Base-by-base conservation (phyloP, 345 rosid species). In the Aurinia saxatilis region DNA sequence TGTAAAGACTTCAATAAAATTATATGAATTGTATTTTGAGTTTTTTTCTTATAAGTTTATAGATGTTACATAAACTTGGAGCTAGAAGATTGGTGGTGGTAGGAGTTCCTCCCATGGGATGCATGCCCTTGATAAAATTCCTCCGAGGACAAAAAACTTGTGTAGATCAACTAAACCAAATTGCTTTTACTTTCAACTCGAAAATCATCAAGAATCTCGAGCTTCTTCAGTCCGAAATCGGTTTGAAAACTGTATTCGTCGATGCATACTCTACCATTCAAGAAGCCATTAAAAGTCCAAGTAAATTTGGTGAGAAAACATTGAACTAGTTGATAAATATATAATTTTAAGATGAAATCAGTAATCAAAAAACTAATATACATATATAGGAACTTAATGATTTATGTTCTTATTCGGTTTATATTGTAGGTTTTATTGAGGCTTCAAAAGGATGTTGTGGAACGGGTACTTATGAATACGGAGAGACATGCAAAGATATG, bases 101-200 rank as follows among this genome's bases (percentile, higher is more conserved):
- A 6, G 98, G 98, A 51, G 80, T 91, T 19, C 96, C 95, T 27
- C 96, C 96, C 1, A 30, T 91, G 59, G 98, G 98, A 7, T 91
- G 98, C 70, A 75, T 91, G 87, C 98, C 96, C 16, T 48, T 88
- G 6, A 82, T 86, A 0, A 86, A 72, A 78, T 84, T 90, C 6
- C 57, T 88, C 18, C 59, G 7, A 72, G 75, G 61, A 65, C 66
- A 77, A 64, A 57, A 63, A 7, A 72, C 65, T 3, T 88, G 98
- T 11, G 77, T 79, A 8, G 81, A 77, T 41, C 65, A 75, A 35
- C 71, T 73, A 23, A 91, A 91, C 77, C 65, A 74, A 4, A 70
- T 67, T 0, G 73, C 86, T 10, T 73, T 49, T 61, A 68, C 85
- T 1, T 77, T 88, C 67, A 86, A 88, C 66, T 56, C 83, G 35